Conservation (phyloP, 768 basidiomycete genomes). For the Suillus brevipes region DNA sequence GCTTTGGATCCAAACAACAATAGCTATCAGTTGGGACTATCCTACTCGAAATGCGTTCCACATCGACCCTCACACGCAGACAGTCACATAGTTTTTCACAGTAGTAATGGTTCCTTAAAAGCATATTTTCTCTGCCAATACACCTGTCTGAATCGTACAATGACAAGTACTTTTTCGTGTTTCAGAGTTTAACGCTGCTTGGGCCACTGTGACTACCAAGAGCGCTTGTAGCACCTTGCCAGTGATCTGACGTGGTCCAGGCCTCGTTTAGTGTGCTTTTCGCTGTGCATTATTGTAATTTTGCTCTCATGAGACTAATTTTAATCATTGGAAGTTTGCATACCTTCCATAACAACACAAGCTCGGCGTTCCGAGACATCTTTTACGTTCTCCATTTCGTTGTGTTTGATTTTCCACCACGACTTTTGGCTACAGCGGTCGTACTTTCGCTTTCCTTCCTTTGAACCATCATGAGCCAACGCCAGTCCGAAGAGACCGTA, state of each 20-base stretch:
- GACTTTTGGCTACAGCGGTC: conserved; percentile 5
- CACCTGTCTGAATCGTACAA: background rate
- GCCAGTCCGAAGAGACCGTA: conserved; percentile 26
- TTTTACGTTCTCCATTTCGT: conserved; percentile 29
- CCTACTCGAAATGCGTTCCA: background rate
- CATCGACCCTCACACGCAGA: background rate
- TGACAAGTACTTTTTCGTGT: background rate
- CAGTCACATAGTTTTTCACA: conserved; percentile 1
- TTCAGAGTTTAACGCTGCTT: background rate
- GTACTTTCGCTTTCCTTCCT: conserved; percentile 10
- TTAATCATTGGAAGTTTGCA: conserved; percentile 6
- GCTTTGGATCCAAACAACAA: conserved; percentile 37
- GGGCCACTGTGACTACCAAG: background rate
- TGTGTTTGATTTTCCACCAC: conserved; percentile 8
- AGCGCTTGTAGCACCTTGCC: background rate
- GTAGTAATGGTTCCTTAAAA: background rate
- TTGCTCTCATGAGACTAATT: conserved; percentile 2
- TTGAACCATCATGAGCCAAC: conserved; percentile 28
- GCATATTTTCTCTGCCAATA: background rate
- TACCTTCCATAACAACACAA: conserved; percentile 12
- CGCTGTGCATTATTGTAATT: background rate
- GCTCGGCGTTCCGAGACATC: conserved; percentile 11
- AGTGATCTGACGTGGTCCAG: background rate
- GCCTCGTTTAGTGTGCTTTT: background rate
- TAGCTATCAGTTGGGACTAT: conserved; percentile 10